Conservation (phyloP, 495 filamentous ascomycete species). For the Hyphodiscus hymeniophilus region DNA sequence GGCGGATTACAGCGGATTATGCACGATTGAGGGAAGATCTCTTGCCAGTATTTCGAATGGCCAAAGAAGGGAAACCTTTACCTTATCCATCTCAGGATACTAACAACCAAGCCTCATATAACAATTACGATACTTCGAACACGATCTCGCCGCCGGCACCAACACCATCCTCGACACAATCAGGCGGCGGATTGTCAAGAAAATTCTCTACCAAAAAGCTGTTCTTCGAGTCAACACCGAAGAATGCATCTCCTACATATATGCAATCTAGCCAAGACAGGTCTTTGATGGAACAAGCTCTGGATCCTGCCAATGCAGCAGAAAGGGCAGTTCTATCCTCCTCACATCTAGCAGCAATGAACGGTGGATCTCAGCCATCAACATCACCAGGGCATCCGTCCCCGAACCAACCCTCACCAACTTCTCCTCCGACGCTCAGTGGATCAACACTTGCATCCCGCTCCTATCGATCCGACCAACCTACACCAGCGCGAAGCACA, state of each 20-base stretch:
- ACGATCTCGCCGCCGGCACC: conserved; percentile 44
- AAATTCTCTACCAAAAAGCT: conserved; percentile 90
- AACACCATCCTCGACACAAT: conserved; percentile 37
- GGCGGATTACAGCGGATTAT: conserved; percentile 77
- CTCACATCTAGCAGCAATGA: conserved; percentile 67
- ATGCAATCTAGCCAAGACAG: conserved; percentile 49
- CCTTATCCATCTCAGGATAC: conserved; percentile 33
- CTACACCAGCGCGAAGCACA: conserved; percentile 36
- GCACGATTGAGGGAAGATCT: conserved; percentile 79
- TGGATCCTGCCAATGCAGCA: conserved; percentile 44
- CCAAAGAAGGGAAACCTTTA: conserved; percentile 82
- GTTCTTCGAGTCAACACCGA: conserved; percentile 72
- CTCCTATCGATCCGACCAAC: conserved; percentile 41
- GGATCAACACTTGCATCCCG: conserved; percentile 46
- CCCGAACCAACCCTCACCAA: conserved; percentile 61
- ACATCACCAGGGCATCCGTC: conserved; percentile 54
- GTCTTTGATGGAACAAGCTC: conserved; percentile 45
- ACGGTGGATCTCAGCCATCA: conserved; percentile 41
- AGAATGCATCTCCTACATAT: conserved; percentile 71
- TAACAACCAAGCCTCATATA: conserved; percentile 34
- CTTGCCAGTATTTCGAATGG: conserved; percentile 78
- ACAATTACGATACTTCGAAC: conserved; percentile 31
- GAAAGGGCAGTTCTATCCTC: conserved; percentile 61
- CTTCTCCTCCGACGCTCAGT: conserved; percentile 6
- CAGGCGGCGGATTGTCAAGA: conserved; percentile 51